Conservation (phyloP, 192 early-diverging fungal species). For the Umbelopsis sp. region DNA sequence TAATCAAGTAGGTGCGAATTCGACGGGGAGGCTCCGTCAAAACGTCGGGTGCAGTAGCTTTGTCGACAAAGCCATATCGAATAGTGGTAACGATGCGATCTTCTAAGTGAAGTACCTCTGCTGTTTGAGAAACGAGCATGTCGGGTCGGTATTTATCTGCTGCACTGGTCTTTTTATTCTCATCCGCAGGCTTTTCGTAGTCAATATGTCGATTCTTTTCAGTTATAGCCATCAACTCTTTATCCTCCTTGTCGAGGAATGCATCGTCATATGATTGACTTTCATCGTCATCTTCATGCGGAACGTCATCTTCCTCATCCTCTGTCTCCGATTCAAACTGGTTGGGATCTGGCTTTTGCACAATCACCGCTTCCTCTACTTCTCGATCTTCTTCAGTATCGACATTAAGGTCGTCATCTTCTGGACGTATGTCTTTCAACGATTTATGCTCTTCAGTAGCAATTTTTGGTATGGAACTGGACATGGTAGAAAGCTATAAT, state of each 20-base stretch:
- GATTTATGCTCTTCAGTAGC: neutral
- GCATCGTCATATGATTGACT: conserved; percentile 22
- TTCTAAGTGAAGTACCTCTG: conserved; percentile 4
- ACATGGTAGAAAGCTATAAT: neutral
- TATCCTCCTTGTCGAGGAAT: conserved; percentile 24
- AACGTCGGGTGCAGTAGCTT: neutral
- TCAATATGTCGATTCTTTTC: conserved; percentile 37
- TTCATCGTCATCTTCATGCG: conserved; percentile 19
- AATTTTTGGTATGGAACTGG: neutral
- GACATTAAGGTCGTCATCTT: conserved; percentile 35
- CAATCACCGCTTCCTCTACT: conserved; percentile 32
- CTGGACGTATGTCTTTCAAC: neutral
- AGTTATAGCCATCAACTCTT: conserved; percentile 34
- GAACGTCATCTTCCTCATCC: conserved; percentile 2
- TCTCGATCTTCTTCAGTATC: conserved; percentile 32
- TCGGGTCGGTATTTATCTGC: conserved; percentile 7
- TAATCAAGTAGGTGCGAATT: conserved; percentile 44
- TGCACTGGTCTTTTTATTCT: neutral
- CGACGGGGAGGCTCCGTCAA: neutral
- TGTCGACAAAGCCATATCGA: neutral
- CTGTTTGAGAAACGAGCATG: neutral
- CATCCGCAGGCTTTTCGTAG: conserved; percentile 6
- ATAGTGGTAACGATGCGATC: conserved; percentile 14
- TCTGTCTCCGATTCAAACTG: conserved; percentile 23
- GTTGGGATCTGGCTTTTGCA: conserved; percentile 37